phyloP scores from a whole-genome alignment of 2,329 filamentous ascomycete species.

The Allantophomopsis cytisporea region DNA sequence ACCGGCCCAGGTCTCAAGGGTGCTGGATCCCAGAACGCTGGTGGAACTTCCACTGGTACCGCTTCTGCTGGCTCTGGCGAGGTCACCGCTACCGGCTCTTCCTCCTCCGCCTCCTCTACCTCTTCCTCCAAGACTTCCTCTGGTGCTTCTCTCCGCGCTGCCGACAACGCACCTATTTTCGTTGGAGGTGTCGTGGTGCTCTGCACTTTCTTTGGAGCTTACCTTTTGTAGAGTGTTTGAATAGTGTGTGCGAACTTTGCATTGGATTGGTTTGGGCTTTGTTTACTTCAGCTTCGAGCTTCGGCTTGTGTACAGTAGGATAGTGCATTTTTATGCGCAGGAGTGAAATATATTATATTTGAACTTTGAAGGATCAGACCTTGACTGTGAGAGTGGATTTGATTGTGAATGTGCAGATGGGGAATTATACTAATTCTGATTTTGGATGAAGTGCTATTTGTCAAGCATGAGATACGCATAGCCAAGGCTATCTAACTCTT shows the following conservation, averaged over 20 bases:
- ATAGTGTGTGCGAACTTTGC: not conserved
- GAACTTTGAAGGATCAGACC: no score
- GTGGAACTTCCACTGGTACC: conserved; percentile 8
- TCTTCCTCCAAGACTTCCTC: not conserved
- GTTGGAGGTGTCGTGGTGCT: not conserved
- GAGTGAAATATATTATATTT: no score
- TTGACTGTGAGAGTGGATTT: no score
- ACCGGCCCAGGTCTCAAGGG: conserved; percentile 22
- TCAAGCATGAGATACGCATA: no score
- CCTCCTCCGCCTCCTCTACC: not conserved
- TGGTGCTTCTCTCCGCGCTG: not conserved
- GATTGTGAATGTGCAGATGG: no score
- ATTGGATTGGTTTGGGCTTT: no score
- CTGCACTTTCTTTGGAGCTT: not conserved
- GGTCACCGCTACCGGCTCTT: conserved; percentile 4
- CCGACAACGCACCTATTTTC: not conserved
- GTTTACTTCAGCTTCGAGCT: no score
- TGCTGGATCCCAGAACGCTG: conserved; percentile 9
- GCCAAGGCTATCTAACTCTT: no score
- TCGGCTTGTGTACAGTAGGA: no score
- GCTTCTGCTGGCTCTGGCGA: conserved; percentile 13
- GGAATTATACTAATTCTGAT: no score
- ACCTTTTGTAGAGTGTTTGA: not conserved
- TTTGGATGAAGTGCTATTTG: no score
- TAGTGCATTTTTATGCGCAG: no score